Conservation (phyloP, 2,329 filamentous ascomycete species). For the Monilinia vaccinii-corymbosi region DNA sequence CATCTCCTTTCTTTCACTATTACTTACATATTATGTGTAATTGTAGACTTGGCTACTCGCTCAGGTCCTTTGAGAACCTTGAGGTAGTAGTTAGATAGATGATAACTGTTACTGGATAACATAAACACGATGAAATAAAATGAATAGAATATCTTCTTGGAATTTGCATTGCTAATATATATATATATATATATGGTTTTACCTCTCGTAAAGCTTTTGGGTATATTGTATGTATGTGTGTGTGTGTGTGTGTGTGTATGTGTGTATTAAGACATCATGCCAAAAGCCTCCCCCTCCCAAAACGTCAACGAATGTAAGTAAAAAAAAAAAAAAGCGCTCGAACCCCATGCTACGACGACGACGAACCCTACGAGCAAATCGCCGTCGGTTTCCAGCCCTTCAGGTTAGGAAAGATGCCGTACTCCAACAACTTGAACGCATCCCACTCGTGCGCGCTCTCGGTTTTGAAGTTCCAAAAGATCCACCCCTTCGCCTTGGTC, state of each 20-base stretch:
- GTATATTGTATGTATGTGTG: not conserved
- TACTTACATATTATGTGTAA: not conserved
- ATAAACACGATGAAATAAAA: not conserved
- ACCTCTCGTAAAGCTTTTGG: not conserved
- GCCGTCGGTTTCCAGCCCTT: not conserved
- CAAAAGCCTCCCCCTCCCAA: too few relatives aligned
- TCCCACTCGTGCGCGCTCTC: conserved; percentile 45
- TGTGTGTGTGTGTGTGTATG: not conserved
- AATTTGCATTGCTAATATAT: not conserved
- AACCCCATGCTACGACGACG: too few relatives aligned
- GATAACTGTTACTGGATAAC: not conserved
- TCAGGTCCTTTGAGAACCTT: not conserved
- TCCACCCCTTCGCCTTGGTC: conserved; percentile 41
- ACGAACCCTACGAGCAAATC: not conserved
- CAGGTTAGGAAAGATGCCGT: conserved; percentile 41
- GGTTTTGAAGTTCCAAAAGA: conserved; percentile 53
- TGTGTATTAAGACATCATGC: too few relatives aligned
- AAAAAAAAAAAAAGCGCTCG: not conserved
- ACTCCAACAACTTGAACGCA: conserved; percentile 38
- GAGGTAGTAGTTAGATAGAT: not conserved
- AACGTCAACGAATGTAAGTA: too few relatives aligned
- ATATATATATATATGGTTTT: not conserved
- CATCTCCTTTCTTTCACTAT: not conserved
- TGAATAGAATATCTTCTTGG: not conserved
- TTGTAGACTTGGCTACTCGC: not conserved